phyloP scores from a whole-genome alignment of 1,284 basidiomycete genomes.

The Schizophyllum amplum region DNA sequence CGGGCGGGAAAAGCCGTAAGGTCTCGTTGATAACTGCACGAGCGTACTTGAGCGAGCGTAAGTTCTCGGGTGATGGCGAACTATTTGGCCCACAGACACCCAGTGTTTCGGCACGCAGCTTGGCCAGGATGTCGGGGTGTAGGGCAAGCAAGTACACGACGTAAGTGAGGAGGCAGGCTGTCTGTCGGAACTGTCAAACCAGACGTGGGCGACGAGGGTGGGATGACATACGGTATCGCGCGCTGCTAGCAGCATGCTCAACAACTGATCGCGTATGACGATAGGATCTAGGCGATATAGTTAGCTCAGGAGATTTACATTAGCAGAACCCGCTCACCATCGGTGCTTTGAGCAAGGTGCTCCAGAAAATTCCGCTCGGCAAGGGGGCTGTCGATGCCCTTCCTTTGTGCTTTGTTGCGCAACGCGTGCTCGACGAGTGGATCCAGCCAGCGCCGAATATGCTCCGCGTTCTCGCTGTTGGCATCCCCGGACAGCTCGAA shows the following conservation, averaged over 20 bases:
- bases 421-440: slow-evolving; percentile 51
- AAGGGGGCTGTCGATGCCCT: slow-evolving; percentile 28
- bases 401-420: slow-evolving; percentile 34
- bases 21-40: slow-evolving; percentile 69
- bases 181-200: slow-evolving; percentile 27
- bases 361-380: slow-evolving; percentile 58
- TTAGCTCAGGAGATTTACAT: slow-evolving; percentile 9
- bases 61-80: slow-evolving; percentile 43
- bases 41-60: slow-evolving; percentile 56
- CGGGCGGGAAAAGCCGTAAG: slow-evolving; percentile 64
- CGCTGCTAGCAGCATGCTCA: slow-evolving; percentile 67
- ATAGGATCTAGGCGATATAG: slow-evolving; percentile 42
- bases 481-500: slow-evolving; percentile 57
- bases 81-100: slow-evolving; percentile 38
- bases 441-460: slow-evolving; percentile 52
- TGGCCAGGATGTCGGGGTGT: slow-evolving; percentile 43
- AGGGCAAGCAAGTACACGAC: slow-evolving; percentile 59
- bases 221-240: slow-evolving; percentile 54
- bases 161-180: slow-evolving; percentile 54
- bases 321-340: slow-evolving; percentile 33
- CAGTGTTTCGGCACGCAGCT: slow-evolving; percentile 55
- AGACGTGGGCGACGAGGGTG: not conserved
- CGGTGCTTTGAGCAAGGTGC: slow-evolving; percentile 55
- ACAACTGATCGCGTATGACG: slow-evolving; percentile 58
- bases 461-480: slow-evolving; percentile 38